These are phyloP conservation scores for Bisporella sp. DNA, from an alignment of 2,329 filamentous ascomycete genomes.

Conservation along the genomic window DNA sequence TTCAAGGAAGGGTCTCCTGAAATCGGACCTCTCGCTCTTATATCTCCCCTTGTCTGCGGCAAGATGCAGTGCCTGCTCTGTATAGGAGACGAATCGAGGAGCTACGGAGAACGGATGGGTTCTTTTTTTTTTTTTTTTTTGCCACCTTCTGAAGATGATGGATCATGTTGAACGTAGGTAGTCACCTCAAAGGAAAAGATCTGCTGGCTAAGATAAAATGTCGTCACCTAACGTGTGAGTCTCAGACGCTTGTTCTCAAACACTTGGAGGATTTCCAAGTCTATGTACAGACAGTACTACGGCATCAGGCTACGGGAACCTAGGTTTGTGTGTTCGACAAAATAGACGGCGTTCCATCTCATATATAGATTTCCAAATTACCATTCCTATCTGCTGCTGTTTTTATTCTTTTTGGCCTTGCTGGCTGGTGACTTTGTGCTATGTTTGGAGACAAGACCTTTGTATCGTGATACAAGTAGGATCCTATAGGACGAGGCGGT, in stretches of 20 bases:
- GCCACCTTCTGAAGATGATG: constrained; percentile 11
- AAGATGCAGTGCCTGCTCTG: constrained; percentile 11
- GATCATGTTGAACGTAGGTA: constrained; percentile 13
- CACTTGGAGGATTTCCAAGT: constrained; percentile 15
- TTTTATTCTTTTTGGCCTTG: too few species aligned
- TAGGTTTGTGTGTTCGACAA: constrained; percentile 9
- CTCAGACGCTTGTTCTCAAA: constrained; percentile 10
- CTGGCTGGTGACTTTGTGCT: too few species aligned
- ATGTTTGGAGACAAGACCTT: too few species aligned
- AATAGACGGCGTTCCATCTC: too few species aligned
- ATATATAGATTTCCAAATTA: too few species aligned
- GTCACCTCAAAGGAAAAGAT: constrained; percentile 5
- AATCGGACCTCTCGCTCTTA: constrained; percentile 2
- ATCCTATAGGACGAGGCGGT: too few species aligned
- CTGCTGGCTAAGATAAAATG: not conserved
- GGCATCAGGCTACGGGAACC: constrained; percentile 10
- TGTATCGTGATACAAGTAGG: too few species aligned
- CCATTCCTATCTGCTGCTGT: too few species aligned
- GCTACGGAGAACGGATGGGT: constrained; percentile 11
- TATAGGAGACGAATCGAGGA: constrained; percentile 11
- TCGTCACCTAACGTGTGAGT: constrained; percentile 6
- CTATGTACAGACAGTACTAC: constrained; percentile 11
- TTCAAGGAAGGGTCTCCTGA: constrained; percentile 9
- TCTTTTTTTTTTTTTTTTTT: too few species aligned
- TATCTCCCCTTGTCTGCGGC: constrained; percentile 8